These are phyloP conservation scores for Henckelia pumila DNA, from an alignment of 257 asterid genomes.

Conservation along the genomic window DNA sequence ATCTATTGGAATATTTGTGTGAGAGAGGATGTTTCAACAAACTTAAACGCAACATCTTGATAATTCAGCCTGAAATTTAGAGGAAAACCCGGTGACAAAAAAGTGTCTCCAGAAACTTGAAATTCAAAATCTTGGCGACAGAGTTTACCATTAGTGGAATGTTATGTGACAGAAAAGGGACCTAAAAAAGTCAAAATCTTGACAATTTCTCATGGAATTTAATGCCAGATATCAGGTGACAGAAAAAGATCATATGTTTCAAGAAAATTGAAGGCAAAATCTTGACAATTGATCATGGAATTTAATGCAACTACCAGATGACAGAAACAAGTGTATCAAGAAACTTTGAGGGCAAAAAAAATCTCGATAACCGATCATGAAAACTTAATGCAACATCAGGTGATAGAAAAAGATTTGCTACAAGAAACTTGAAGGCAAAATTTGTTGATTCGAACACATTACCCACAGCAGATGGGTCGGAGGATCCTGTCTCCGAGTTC, in stretches of 20 bases:
- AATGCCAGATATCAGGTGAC: not conserved
- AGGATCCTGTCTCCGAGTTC: slow-evolving; percentile 66
- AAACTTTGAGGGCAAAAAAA: not conserved
- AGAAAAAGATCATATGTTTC: not conserved
- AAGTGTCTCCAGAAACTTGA: too few relatives aligned
- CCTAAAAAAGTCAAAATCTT: not conserved
- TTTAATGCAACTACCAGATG: too few relatives aligned
- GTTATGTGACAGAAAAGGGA: not conserved
- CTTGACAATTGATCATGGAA: not conserved
- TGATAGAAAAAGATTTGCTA: not conserved
- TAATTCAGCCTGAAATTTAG: too few relatives aligned
- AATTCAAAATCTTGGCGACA: not conserved
- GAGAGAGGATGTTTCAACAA: too few relatives aligned
- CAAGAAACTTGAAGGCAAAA: not conserved
- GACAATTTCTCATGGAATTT: not conserved
- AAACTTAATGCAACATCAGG: not conserved
- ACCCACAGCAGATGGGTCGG: slow-evolving; percentile 71
- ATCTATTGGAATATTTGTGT: not conserved
- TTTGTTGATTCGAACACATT: slow-evolving; percentile 11
- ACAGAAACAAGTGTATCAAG: not conserved
- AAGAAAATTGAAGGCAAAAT: not conserved
- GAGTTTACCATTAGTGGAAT: not conserved
- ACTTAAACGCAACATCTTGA: too few relatives aligned
- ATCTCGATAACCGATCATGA: slow-evolving; percentile 17
- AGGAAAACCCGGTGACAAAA: not conserved